These are phyloP conservation scores for Aspergillus novoparasiticus DNA, from an alignment of 2,329 filamentous ascomycete genomes.

Conservation along the genomic window DNA sequence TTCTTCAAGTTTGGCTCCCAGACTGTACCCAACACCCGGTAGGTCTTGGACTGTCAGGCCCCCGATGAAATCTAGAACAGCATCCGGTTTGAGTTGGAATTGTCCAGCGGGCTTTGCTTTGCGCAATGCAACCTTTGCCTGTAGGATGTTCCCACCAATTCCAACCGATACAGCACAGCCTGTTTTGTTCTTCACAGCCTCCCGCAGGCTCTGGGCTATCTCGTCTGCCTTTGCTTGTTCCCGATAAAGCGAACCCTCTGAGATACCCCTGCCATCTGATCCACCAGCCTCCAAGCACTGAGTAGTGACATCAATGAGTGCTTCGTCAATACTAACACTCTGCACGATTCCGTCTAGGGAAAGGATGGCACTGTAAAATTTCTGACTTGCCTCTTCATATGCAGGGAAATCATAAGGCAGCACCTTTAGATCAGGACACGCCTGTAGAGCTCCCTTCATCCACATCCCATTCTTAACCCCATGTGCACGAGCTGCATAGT, in stretches of 20 bases:
- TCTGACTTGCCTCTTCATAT: slow-evolving; percentile 86
- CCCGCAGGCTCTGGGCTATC: slow-evolving; percentile 68
- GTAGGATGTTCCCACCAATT: slow-evolving; percentile 85
- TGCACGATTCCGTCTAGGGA: slow-evolving; percentile 81
- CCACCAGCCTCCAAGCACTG: slow-evolving; percentile 67
- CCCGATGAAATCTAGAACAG: slow-evolving; percentile 75
- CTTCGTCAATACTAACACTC: slow-evolving; percentile 96
- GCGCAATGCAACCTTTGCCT: slow-evolving; percentile 86
- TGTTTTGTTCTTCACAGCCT: slow-evolving; percentile 71
- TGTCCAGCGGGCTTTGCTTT: slow-evolving; percentile 95
- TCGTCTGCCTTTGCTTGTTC: slow-evolving; percentile 79
- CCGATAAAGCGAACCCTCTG: slow-evolving; percentile 70
- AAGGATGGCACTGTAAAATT: slow-evolving; percentile 85
- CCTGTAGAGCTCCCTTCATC: slow-evolving; percentile 86
- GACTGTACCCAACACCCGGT: slow-evolving; percentile 89
- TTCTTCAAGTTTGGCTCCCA: slow-evolving; percentile 84
- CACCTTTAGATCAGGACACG: slow-evolving; percentile 84
- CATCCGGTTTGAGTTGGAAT: slow-evolving; percentile 80
- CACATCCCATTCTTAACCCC: slow-evolving; percentile 99
- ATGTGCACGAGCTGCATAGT: slow-evolving; percentile 83
- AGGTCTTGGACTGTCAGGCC: slow-evolving; percentile 77
- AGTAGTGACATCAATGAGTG: slow-evolving; percentile 78
- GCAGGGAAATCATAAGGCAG: slow-evolving; percentile 94
- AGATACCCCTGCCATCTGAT: slow-evolving; percentile 65
- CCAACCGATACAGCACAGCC: slow-evolving; percentile 89